phyloP scores from a whole-genome alignment of 1,284 basidiomycete genomes.

The Cryptococcus floricola region DNA sequence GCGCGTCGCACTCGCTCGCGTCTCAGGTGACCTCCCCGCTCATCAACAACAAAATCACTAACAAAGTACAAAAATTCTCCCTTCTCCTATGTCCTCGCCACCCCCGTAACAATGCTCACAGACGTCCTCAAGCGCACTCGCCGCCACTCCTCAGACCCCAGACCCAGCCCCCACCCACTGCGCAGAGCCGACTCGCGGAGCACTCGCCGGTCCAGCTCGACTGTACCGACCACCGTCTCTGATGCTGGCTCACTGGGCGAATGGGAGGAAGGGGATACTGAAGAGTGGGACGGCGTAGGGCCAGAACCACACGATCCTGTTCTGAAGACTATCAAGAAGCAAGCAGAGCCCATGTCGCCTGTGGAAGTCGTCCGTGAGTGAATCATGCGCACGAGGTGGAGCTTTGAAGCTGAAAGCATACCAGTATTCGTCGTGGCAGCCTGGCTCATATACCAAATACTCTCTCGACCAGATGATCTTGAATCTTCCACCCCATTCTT shows the following conservation, averaged over 20 bases:
- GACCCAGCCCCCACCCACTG: no score
- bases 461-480: constrained; percentile 41
- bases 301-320: neutral
- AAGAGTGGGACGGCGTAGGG: constrained; percentile 4
- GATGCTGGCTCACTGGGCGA: constrained; percentile 1
- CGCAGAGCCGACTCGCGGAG: no score
- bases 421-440: constrained; percentile 43
- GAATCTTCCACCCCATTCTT: constrained; percentile 37
- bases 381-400: neutral
- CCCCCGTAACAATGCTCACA: no score
- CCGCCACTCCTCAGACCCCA: no score
- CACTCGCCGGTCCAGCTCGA: no score
- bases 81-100: no score
- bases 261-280: constrained; percentile 7
- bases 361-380: constrained; percentile 41
- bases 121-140: no score
- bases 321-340: constrained; percentile 18
- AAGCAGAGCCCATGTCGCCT: constrained; percentile 43
- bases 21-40: no score
- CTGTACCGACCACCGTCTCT: neutral
- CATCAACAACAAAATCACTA: no score
- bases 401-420: neutral
- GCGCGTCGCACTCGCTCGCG: no score
- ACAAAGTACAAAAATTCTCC: no score
- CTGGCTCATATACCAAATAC: constrained; percentile 44